Evolutionary conservation across 139 green algal species (phyloP).

Genomic region (Closterium sp.): DNA sequence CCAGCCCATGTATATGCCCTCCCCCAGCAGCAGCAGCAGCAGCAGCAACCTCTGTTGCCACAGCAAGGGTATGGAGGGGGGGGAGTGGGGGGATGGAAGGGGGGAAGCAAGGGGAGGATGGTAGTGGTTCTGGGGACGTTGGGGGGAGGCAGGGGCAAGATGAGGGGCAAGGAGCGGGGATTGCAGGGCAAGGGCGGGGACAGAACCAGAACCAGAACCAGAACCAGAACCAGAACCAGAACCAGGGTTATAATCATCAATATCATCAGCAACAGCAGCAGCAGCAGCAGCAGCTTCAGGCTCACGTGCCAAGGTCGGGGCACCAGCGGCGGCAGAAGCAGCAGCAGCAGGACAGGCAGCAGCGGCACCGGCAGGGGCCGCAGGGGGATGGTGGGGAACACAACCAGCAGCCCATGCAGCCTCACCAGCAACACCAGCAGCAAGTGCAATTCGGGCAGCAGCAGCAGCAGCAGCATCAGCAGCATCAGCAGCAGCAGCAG

Average conservation of each 20-base stretch:
- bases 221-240: no score
- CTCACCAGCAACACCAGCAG: neutral
- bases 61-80: neutral
- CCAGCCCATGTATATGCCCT: neutral
- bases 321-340: neutral
- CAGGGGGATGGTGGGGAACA: neutral
- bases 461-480: neutral
- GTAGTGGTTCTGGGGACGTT: neutral
- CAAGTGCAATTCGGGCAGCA: neutral
- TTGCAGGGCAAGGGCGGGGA: neutral
- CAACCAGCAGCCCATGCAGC: neutral
- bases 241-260: neutral
- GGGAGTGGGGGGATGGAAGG: neutral
- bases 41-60: neutral
- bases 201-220: neutral
- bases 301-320: neutral
- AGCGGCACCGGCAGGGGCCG: neutral
- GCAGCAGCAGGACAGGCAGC: neutral
- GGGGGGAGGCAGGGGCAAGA: neutral
- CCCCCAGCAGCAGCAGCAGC: neutral
- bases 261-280: neutral
- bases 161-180: neutral
- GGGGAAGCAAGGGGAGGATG: neutral
- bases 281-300: neutral
- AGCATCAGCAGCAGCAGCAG: neutral